Percentiles rank a stretch among this genome's conserved stretches.
Evolutionary conservation across 495 filamentous ascomycete species (phyloP).

Genomic region (Physcia stellaris): DNA sequence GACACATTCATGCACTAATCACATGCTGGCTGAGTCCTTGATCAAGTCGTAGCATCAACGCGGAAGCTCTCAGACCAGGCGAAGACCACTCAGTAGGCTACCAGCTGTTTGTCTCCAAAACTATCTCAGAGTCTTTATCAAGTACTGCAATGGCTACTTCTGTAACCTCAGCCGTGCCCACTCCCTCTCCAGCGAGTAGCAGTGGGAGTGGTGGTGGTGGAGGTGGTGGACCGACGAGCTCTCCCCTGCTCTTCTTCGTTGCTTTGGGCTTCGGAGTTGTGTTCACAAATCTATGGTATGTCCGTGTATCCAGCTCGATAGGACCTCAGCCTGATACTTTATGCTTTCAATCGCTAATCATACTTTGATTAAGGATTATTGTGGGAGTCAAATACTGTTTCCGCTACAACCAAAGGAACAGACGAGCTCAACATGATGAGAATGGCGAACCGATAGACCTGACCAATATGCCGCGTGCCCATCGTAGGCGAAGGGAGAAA

Average conservation of each 20-base stretch:
- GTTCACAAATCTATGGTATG: slow-evolving; percentile 95
- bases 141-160: not conserved
- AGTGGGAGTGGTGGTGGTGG: slow-evolving; percentile 5
- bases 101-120: not conserved
- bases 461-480: slow-evolving; percentile 55
- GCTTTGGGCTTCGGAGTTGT: slow-evolving; percentile 96
- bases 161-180: slow-evolving; percentile 15
- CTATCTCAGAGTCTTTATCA: not conserved
- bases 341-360: not conserved
- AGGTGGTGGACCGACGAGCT: slow-evolving; percentile 49
- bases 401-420: slow-evolving; percentile 89
- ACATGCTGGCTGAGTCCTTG: too few species aligned
- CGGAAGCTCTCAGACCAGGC: too few species aligned
- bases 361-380: slow-evolving; percentile 68
- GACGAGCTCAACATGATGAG: slow-evolving; percentile 62
- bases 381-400: slow-evolving; percentile 99
- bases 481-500: slow-evolving; percentile 81
- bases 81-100: too few species aligned
- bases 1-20: too few species aligned
- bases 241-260: slow-evolving; percentile 90
- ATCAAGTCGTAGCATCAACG: too few species aligned
- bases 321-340: not conserved
- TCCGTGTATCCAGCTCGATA: slow-evolving; percentile 11
- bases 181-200: slow-evolving; percentile 11
- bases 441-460: slow-evolving; percentile 80